A percentile compares a stretch with the other conserved stretches of the same genome.
Conservation (phyloP, 108 stramenopile genomes). For the Licmophora abbreviata region DNA sequence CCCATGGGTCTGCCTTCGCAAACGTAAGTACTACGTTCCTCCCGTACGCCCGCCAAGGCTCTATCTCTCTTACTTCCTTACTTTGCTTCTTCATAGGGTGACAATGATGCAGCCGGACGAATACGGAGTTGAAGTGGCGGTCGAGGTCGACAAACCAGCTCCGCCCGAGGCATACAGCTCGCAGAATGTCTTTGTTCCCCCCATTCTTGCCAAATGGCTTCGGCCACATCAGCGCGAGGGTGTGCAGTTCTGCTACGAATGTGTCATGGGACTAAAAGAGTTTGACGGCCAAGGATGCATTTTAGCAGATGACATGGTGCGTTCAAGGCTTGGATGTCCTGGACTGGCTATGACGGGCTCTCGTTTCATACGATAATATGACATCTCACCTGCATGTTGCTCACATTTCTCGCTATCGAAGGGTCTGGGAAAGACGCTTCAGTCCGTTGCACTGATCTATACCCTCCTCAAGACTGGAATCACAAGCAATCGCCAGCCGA, state of each 20-base stretch:
- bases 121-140: constrained; percentile 76
- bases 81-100: constrained; percentile 19
- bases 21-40: constrained; percentile 35
- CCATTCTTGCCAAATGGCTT: constrained; percentile 89
- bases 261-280: constrained; percentile 88
- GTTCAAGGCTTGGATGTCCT: constrained; percentile 16
- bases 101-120: constrained; percentile 68
- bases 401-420: too few species aligned
- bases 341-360: background rate
- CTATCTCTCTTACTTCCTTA: constrained; percentile 4
- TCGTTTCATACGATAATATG: constrained; percentile 8
- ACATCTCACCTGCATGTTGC: too few species aligned
- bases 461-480: constrained; percentile 92
- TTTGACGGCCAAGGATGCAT: constrained; percentile 90
- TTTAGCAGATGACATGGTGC: constrained; percentile 87
- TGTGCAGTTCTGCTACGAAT: constrained; percentile 95
- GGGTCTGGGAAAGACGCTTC: constrained; percentile 77
- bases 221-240: constrained; percentile 98
- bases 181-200: constrained; percentile 80
- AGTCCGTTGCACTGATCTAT: constrained; percentile 89
- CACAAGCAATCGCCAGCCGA: constrained; percentile 41
- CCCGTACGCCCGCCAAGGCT: background rate
- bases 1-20: constrained; percentile 61
- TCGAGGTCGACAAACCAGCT: constrained; percentile 39
- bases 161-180: constrained; percentile 50